Percentiles rank a stretch among this genome's conserved stretches.
Conservation (phyloP, 2,329 filamentous ascomycete species). For the Scytalidium sp. region DNA sequence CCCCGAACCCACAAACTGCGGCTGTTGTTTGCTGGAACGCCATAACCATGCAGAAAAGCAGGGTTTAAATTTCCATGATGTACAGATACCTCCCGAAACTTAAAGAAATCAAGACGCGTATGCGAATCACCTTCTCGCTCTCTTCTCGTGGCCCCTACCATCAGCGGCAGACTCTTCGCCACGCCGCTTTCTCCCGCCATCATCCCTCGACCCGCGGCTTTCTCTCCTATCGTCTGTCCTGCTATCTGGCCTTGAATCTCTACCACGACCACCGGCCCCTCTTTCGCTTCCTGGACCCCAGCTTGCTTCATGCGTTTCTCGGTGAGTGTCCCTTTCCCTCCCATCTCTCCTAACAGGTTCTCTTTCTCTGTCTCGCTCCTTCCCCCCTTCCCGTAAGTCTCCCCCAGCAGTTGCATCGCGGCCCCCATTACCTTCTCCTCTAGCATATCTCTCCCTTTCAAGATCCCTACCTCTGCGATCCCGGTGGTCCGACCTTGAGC, state of each 20-base stretch:
- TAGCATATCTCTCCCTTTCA: constrained; percentile 16
- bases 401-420: constrained; percentile 16
- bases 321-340: constrained; percentile 14
- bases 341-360: constrained; percentile 18
- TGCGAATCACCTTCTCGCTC: constrained; percentile 15
- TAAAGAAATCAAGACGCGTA: background rate
- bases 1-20: background rate
- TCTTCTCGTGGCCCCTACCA: constrained; percentile 35
- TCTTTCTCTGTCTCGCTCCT: constrained; percentile 18
- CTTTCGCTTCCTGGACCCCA: constrained; percentile 16
- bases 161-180: constrained; percentile 34
- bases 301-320: constrained; percentile 17
- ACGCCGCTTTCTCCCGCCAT: constrained; percentile 25
- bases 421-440: constrained; percentile 10
- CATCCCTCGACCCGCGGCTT: constrained; percentile 19
- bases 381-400: constrained; percentile 12
- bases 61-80: background rate
- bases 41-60: background rate
- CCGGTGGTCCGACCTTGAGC: constrained; percentile 22
- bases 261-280: constrained; percentile 9
- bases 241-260: constrained; percentile 14
- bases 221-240: constrained; percentile 15
- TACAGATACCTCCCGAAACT: background rate
- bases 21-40: background rate
- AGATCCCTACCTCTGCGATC: constrained; percentile 20